Conservation (phyloP, 441 rosid genomes). For the Daphne laureola region DNA sequence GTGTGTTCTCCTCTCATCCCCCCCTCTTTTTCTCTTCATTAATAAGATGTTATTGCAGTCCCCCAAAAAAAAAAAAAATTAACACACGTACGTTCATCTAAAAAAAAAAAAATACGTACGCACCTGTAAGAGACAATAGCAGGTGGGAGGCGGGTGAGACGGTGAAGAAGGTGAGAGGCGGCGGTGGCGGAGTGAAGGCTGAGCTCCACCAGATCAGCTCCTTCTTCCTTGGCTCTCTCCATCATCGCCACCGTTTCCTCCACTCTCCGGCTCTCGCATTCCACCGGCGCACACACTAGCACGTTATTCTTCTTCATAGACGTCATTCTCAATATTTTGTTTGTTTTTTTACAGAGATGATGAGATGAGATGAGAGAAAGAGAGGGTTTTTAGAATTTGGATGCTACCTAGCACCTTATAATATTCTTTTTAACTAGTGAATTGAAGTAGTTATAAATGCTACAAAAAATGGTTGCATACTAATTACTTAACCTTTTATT, state of each 20-base stretch:
- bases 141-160: constrained; percentile 19
- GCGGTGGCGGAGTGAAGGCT: constrained; percentile 19
- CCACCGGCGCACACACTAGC: constrained; percentile 27
- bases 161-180: constrained; percentile 13
- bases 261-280: constrained; percentile 14
- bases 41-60: no score
- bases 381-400: not conserved
- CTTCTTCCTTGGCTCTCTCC: constrained; percentile 26
- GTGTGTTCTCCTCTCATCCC: no score
- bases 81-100: no score
- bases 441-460: no score
- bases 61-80: no score
- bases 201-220: constrained; percentile 34
- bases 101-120: no score
- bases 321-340: constrained; percentile 12
- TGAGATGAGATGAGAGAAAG: not conserved
- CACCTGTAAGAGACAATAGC: constrained; percentile 29
- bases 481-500: no score
- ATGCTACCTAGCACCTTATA: no score
- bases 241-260: constrained; percentile 25
- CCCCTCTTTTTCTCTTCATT: no score
- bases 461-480: no score
- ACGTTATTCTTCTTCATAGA: constrained; percentile 8
- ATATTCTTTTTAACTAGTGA: no score
- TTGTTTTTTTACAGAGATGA: no score